Evolutionary conservation across 169 alveolate genomes (phyloP), one percentile per base, ranked within the genome.

Genomic region (Plasmodium billcollinsi): DNA sequence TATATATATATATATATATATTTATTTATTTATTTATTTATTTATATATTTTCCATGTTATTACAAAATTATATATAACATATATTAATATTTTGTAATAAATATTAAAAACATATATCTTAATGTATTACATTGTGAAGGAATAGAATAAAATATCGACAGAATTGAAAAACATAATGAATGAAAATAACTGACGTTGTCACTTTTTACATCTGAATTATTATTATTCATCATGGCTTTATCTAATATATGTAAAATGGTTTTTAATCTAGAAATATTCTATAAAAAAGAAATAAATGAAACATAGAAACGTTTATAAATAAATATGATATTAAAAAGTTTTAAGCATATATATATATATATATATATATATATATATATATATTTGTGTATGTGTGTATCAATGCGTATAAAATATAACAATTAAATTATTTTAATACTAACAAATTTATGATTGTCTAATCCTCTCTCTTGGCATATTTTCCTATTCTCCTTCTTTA

Each of bases 61-160:
- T 33, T 33, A 33, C 45, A 33, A 5, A 33, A 33, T 33, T 5
- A 33, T 33, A 33, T 33, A 63, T 21, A 63, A 63, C n/a, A 63
- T 63, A 1, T 63, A 20, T 8, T 5, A 63, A 6, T 12, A 63
- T 21, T 63, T 14, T 18, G 29, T 58, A 20, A 58, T 26, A 73
- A 72, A 73, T 56, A 45, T 1, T 20, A 6, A 47, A 8, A 15
- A 58, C 24, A 76, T 43, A 43, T 43, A 3, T 24, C 20, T 21
- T 61, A n/a, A 50, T 80, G 21, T 47, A 47, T 85, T 86, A 86
- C 92, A 86, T 86, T 86, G 47, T 39, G 62, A 65, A 20, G 92
- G 92, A n/a, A 86, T 72, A 39, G 92, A 86, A 33, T 71, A 86
- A 66, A 86, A 74, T 58, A 86, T 86, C 15, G 92, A 86, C 43